phyloP scores from a whole-genome alignment of 495 filamentous ascomycete species.

The Echria macrotheca region DNA sequence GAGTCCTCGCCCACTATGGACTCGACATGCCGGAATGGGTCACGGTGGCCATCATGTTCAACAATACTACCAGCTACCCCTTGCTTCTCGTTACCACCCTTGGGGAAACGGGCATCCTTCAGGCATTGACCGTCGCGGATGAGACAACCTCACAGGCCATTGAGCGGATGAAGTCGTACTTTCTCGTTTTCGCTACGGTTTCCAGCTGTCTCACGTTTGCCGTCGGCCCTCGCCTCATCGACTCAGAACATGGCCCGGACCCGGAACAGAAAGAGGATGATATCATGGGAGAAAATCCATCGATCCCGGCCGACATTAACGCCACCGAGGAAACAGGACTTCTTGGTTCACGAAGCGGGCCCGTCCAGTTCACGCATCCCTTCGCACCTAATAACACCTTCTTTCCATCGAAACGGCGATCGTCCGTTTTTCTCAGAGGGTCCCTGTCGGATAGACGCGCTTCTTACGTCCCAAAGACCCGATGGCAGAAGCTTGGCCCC shows the following conservation, averaged over 20 bases:
- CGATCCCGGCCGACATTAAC: background rate
- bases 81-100: slow-evolving; percentile 63
- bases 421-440: background rate
- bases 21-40: slow-evolving; percentile 59
- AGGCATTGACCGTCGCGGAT: slow-evolving; percentile 39
- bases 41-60: slow-evolving; percentile 64
- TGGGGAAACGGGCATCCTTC: slow-evolving; percentile 58
- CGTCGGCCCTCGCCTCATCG: slow-evolving; percentile 56
- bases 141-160: slow-evolving; percentile 44
- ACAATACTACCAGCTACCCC: slow-evolving; percentile 70
- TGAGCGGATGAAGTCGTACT: slow-evolving; percentile 63
- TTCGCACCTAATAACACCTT: slow-evolving; percentile 5
- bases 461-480: slow-evolving; percentile 11
- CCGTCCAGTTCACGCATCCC: slow-evolving; percentile 1
- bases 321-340: slow-evolving; percentile 21
- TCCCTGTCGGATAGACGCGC: slow-evolving; percentile 17
- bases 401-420: background rate
- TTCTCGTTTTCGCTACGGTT: slow-evolving; percentile 52
- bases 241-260: slow-evolving; percentile 20
- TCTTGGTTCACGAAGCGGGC: background rate
- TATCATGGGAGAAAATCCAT: background rate
- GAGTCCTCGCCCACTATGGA: slow-evolving; percentile 31
- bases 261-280: slow-evolving; percentile 20
- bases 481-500: slow-evolving; percentile 33
- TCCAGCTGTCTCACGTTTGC: slow-evolving; percentile 49